phyloP scores from a whole-genome alignment of 2,329 filamentous ascomycete species.

The Aspergillus tubingensis region DNA sequence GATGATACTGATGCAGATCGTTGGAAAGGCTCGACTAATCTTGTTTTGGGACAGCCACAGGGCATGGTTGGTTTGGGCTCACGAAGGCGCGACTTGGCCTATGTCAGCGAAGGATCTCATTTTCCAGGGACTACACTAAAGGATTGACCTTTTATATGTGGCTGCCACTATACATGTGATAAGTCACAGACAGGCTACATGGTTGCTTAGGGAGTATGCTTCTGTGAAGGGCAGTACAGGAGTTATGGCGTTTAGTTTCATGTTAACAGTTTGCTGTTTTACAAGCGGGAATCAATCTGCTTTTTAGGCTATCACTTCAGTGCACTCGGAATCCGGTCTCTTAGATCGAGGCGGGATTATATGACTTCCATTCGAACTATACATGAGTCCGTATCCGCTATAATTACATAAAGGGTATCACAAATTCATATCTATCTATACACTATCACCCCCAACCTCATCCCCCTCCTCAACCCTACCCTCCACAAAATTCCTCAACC shows the following conservation, averaged over 20 bases:
- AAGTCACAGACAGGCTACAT: background rate
- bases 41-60: no score
- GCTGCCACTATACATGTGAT: background rate
- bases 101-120: no score
- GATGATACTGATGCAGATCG: no score
- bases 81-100: no score
- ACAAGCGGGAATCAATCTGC: background rate
- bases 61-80: no score
- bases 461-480: background rate
- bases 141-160: background rate
- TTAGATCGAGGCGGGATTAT: no score
- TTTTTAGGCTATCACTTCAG: no score
- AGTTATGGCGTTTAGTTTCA: background rate
- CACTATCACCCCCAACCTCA: background rate
- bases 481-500: conserved; percentile 29
- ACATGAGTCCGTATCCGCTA: background rate
- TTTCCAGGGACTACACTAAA: no score
- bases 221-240: no score
- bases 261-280: background rate
- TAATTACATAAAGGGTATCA: background rate
- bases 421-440: background rate
- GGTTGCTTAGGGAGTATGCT: background rate
- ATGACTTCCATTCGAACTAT: background rate
- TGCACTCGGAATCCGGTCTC: no score
- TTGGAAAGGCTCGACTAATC: no score